phyloP scores from a whole-genome alignment of 1,284 basidiomycete species.

The Ceratobasidium sp. region DNA sequence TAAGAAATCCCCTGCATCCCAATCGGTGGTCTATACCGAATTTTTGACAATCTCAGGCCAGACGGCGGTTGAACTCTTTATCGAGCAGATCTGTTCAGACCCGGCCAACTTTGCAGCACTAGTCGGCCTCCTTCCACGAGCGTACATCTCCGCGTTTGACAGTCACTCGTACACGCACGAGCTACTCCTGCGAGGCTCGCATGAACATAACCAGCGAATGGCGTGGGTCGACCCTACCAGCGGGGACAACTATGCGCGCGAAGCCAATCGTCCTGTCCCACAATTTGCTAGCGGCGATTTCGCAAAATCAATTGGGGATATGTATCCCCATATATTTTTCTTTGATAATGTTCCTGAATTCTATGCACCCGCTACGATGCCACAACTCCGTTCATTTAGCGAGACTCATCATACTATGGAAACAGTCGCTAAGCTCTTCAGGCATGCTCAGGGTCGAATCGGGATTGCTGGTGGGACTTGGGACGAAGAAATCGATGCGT shows the following conservation, averaged over 20 bases:
- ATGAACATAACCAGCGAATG: not conserved
- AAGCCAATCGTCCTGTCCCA: not conserved
- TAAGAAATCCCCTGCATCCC: slow-evolving; percentile 3
- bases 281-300: not conserved
- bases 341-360: not conserved
- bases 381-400: not conserved
- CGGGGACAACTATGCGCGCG: slow-evolving; percentile 10
- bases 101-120: not conserved
- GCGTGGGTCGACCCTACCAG: slow-evolving; percentile 29
- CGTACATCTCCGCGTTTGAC: slow-evolving; percentile 10
- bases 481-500: not conserved
- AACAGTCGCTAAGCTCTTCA: not conserved
- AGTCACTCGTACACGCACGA: slow-evolving; percentile 19
- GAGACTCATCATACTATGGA: not conserved
- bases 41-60: not conserved
- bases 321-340: slow-evolving; percentile 12
- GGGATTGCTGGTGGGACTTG: not conserved
- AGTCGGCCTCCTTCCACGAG: slow-evolving; percentile 12
- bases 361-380: too few species aligned
- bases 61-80: not conserved
- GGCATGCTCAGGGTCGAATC: not conserved
- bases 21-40: slow-evolving; percentile 20
- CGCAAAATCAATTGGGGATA: not conserved
- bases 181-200: not conserved
- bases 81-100: not conserved